These are phyloP conservation scores for Amanita thiersii DNA, from an alignment of 768 basidiomycete genomes.

Conservation along the genomic window DNA sequence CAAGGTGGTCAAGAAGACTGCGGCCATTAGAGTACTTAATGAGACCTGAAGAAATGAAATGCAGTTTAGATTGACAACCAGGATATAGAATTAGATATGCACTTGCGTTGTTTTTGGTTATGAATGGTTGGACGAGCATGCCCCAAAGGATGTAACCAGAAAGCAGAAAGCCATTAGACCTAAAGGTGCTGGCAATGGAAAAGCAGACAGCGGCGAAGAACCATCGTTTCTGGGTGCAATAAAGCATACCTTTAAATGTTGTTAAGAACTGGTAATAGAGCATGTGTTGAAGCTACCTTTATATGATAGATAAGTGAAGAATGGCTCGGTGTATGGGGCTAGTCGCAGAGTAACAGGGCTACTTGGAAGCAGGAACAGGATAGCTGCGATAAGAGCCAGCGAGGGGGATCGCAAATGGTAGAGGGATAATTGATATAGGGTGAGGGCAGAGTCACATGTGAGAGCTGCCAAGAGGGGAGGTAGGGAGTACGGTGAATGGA, in stretches of 20 bases:
- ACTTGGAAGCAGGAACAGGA: constrained; percentile 72
- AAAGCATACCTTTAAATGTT: constrained; percentile 46
- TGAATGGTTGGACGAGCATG: constrained; percentile 45
- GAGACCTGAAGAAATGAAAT: constrained; percentile 23
- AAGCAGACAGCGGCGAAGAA: constrained; percentile 52
- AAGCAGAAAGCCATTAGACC: constrained; percentile 73
- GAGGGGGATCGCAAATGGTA: constrained; percentile 44
- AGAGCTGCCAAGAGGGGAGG: constrained; percentile 30
- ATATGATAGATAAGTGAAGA: constrained; percentile 80
- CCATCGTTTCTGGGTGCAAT: constrained; percentile 43
- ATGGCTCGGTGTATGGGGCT: constrained; percentile 77
- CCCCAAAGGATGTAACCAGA: constrained; percentile 79
- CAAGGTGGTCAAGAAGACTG: constrained; percentile 34
- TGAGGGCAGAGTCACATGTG: constrained; percentile 31
- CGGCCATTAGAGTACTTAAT: constrained; percentile 21
- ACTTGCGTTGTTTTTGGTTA: constrained; percentile 31
- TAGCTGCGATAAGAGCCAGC: constrained; percentile 51
- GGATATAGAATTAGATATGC: constrained; percentile 8
- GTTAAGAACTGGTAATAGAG: neutral
- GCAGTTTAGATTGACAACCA: neutral
- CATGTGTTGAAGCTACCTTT: constrained; percentile 33
- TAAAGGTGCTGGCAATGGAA: constrained; percentile 52
- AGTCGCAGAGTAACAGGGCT: constrained; percentile 70
- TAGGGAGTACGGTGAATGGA: constrained; percentile 11
- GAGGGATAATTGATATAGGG: constrained; percentile 53